phyloP scores from a whole-genome alignment of 352 stramenopile genomes.

The Globisporangium megalacanthum region DNA sequence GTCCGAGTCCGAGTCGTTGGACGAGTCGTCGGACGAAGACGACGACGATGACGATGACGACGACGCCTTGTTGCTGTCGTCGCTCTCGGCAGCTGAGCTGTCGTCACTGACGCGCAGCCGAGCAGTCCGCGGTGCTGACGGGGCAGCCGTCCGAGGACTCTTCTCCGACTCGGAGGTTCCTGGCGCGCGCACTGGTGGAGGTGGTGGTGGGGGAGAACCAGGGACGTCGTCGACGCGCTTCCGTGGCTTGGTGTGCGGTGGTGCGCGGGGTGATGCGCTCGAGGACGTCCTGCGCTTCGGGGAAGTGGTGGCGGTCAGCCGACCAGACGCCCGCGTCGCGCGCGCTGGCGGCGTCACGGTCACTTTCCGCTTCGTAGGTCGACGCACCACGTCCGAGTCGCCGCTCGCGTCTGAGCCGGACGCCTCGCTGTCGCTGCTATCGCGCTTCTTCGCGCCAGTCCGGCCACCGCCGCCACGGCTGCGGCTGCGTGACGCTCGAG shows the following conservation, averaged over 20 bases:
- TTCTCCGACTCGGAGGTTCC: constrained; percentile 2
- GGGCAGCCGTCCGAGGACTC: constrained; percentile 6
- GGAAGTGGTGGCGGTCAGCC: not conserved
- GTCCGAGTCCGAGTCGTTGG: constrained; percentile 11
- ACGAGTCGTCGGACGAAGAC: constrained; percentile 28
- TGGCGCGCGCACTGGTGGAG: constrained; percentile 15
- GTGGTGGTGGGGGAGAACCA: constrained; percentile 21
- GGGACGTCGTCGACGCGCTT: constrained; percentile 8
- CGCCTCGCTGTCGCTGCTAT: constrained; percentile 10
- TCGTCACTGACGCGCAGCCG: constrained; percentile 43
- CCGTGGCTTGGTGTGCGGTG: constrained; percentile 6
- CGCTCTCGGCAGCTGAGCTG: constrained; percentile 63
- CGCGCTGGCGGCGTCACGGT: not conserved
- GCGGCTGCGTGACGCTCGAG: constrained; percentile 9
- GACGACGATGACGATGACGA: constrained; percentile 28
- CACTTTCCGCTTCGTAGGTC: constrained; percentile 3
- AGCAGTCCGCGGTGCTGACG: constrained; percentile 11
- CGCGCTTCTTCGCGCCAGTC: constrained; percentile 6
- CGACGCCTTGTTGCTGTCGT: constrained; percentile 21
- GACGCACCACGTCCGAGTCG: constrained; percentile 3
- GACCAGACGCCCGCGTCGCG: not conserved
- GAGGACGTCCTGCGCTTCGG: not conserved
- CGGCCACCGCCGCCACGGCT: not conserved
- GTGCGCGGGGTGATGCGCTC: not conserved
- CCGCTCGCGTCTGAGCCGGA: constrained; percentile 7